Evolutionary conservation across 2,329 filamentous ascomycete species (phyloP).

Genomic region (Lasiodiplodia gonubiensis): DNA sequence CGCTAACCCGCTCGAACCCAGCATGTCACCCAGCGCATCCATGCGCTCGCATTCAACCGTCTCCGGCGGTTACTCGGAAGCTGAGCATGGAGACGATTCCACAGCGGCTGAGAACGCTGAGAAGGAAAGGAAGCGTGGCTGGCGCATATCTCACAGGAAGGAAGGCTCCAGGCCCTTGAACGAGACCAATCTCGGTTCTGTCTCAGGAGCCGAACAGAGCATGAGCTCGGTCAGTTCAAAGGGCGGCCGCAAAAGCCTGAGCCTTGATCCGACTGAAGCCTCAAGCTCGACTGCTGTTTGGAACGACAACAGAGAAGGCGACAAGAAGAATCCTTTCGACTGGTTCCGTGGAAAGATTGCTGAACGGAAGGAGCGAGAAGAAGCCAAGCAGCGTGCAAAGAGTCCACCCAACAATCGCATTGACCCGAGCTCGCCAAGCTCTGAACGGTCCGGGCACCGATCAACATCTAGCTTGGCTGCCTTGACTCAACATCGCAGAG

Average conservation of each 20-base stretch:
- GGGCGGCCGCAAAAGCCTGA: constrained; percentile 25
- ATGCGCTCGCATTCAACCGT: constrained; percentile 72
- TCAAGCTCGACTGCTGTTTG: constrained; percentile 34
- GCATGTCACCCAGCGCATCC: constrained; percentile 76
- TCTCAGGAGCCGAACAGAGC: constrained; percentile 46
- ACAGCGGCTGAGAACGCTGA: constrained; percentile 36
- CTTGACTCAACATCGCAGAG: constrained; percentile 23
- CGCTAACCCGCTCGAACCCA: constrained; percentile 52
- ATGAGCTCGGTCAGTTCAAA: constrained; percentile 45
- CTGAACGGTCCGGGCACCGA: constrained; percentile 20
- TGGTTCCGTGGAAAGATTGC: constrained; percentile 71
- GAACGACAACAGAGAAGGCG: constrained; percentile 49
- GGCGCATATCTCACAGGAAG: constrained; percentile 64
- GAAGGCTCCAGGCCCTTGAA: constrained; percentile 41
- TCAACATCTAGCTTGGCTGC: constrained; percentile 22
- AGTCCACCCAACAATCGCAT: constrained; percentile 49
- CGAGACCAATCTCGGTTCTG: constrained; percentile 44
- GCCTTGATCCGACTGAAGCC: constrained; percentile 15
- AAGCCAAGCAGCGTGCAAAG: constrained; percentile 59
- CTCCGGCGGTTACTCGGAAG: constrained; percentile 78
- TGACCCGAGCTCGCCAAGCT: constrained; percentile 14
- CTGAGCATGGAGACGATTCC: constrained; percentile 72
- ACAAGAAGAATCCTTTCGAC: constrained; percentile 66
- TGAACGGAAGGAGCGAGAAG: constrained; percentile 61
- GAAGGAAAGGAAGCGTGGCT: constrained; percentile 69